Evolutionary conservation across 164 flowering plant species (phyloP), one percentile per base, ranked within the genome.

Genomic region (Platanus orientalis): DNA sequence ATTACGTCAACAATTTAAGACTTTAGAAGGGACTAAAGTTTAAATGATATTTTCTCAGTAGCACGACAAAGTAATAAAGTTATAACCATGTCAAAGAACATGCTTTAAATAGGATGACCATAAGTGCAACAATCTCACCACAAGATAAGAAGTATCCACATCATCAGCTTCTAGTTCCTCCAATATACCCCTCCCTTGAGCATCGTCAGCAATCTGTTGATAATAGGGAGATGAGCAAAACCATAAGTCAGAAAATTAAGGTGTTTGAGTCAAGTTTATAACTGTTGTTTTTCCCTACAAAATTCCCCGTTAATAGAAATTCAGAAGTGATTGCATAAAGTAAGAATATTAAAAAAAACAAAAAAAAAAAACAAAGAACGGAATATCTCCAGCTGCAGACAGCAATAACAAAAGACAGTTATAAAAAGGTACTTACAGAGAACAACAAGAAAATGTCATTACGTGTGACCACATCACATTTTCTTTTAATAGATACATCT

Each of bases 161-260:
- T 96, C 91, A 72, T 93, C 94, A 56, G 87, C 75, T 74, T 90
- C 81, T 42, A 93, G 84, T 70, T 90, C 98, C 42, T 84, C 87
- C 68, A 90, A 44, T 49, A 87, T 64, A 47, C 79, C 66, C 73
- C 71, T 83, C 59, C 98, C 97, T 69, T 78, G 96, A 58, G 82
- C 61, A 68, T 93, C 97, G 77, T 87, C 77, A 32, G 94, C 90
- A 55, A 93, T 79, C 98, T 90, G 72, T 34, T 28, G 25, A 53
- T 20, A 27, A 69, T 57, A 58, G 56, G 16, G 28, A 25, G 32
- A 45, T 21, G 48, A 45, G n/a, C 49, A 45, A 19, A 17, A 5
- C 9, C 7, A 56, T 7, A 52, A 25, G 24, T 5, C 23, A 32
- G 26, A 19, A 54, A 26, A 62, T 23, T 54, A 28, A 36, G 27